A percentile compares a stretch with the other conserved stretches of the same genome.
phyloP scores from a whole-genome alignment of 257 asterid genomes.

The Salvia miltiorrhiza region DNA sequence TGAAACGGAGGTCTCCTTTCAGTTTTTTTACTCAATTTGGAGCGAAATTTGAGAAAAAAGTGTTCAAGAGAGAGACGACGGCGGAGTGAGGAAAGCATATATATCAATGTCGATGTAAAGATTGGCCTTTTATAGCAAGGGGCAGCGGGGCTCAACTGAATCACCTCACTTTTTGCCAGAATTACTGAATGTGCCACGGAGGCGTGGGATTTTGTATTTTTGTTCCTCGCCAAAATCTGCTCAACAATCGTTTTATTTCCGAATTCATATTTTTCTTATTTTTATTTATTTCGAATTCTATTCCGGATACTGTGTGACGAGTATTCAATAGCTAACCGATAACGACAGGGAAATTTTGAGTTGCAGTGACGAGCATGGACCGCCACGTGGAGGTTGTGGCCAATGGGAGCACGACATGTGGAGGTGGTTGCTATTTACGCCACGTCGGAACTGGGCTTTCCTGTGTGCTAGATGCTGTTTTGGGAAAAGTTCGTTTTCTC shows the following conservation, averaged over 20 bases:
- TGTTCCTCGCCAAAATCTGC: conserved; percentile 7
- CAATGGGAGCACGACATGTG: conserved; percentile 18
- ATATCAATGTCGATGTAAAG: conserved; percentile 1
- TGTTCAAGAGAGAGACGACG: conserved; percentile 32
- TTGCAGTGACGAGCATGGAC: conserved; percentile 29
- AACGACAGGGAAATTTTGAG: not conserved
- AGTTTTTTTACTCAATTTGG: not conserved
- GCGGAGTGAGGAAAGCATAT: conserved; percentile 37
- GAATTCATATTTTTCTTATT: not conserved
- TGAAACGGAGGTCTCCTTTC: not conserved
- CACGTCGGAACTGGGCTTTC: not conserved
- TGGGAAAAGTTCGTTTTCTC: not conserved
- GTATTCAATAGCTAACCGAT: conserved; percentile 6
- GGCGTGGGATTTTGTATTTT: conserved; percentile 8
- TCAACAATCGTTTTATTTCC: conserved; percentile 8
- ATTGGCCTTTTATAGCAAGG: conserved; percentile 20
- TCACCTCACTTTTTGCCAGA: conserved; percentile 23
- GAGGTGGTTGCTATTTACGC: not conserved
- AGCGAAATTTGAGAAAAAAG: conserved; percentile 23
- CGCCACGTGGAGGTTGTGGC: conserved; percentile 20
- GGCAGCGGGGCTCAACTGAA: not conserved
- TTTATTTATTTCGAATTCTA: not conserved
- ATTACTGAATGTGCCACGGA: conserved; percentile 44
- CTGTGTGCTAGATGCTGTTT: conserved; percentile 15
- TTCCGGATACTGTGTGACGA: not conserved